Conservation (phyloP, 257 asterid genomes). For the Lycium ferocissimum region DNA sequence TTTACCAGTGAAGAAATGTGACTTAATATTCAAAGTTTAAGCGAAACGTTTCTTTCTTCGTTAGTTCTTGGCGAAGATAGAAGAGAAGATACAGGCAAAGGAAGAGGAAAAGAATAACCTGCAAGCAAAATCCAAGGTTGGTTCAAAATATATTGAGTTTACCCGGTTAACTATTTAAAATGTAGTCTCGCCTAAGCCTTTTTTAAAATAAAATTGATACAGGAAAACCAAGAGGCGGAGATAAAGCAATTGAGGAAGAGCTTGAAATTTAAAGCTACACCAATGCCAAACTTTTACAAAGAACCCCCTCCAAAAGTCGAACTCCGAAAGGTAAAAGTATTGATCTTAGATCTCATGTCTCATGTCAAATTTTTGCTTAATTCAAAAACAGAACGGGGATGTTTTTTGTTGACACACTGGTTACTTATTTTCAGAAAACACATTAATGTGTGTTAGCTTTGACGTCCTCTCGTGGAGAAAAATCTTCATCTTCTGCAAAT, state of each 20-base stretch:
- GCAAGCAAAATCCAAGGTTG: conserved; percentile 85
- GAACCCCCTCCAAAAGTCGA: conserved; percentile 83
- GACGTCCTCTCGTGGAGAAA: not conserved
- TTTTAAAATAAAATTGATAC: conserved; percentile 5
- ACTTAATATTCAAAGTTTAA: not conserved
- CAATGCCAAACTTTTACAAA: conserved; percentile 91
- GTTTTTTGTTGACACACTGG: not conserved
- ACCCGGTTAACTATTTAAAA: conserved; percentile 17
- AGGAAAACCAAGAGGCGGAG: conserved; percentile 87
- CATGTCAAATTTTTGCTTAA: too few relatives aligned
- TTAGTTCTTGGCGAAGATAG: conserved; percentile 86
- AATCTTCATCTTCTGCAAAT: not conserved
- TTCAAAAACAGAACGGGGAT: too few relatives aligned
- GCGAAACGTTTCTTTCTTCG: not conserved
- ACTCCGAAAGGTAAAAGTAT: conserved; percentile 68
- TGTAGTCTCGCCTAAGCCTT: not conserved
- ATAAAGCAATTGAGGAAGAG: conserved; percentile 80
- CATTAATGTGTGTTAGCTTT: not conserved
- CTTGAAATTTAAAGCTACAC: conserved; percentile 84
- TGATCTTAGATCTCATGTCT: not conserved
- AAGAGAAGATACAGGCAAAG: conserved; percentile 83
- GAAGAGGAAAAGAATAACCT: conserved; percentile 67
- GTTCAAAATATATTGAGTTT: not conserved
- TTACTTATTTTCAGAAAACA: not conserved
- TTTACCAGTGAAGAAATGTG: not conserved